phyloP scores from a whole-genome alignment of 805 yeast species.

The Ogataea angusta region DNA sequence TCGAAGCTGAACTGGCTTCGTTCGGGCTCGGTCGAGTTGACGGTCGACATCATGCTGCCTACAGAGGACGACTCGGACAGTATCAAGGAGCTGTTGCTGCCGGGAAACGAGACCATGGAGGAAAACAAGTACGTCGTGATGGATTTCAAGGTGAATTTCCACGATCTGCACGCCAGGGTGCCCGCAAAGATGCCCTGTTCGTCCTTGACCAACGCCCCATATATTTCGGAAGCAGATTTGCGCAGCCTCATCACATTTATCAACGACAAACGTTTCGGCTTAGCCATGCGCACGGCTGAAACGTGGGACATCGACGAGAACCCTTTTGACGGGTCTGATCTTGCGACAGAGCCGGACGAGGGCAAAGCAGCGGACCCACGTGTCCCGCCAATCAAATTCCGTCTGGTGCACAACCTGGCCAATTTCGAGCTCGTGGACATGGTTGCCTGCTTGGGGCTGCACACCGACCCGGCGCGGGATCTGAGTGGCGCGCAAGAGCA shows the following conservation, averaged over 20 bases:
- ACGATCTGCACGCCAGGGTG: conserved; percentile 55
- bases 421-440: conserved; percentile 40
- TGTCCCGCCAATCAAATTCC: conserved; percentile 37
- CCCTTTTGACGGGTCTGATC: conserved; percentile 30
- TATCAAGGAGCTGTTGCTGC: conserved; percentile 13
- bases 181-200: conserved; percentile 48
- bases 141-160: conserved; percentile 62
- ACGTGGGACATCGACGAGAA: conserved; percentile 18
- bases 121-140: conserved; percentile 56
- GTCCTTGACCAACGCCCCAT: conserved; percentile 52
- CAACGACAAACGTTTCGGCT: conserved; percentile 42
- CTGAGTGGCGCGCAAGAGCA: conserved; percentile 14
- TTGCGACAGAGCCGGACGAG: conserved; percentile 28
- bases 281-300: conserved; percentile 18
- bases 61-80: conserved; percentile 35
- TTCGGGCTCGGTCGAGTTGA: conserved; percentile 65
- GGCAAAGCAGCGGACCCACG: conserved; percentile 12
- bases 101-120: conserved; percentile 19
- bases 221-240: conserved; percentile 56
- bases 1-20: conserved; percentile 68
- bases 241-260: conserved; percentile 60
- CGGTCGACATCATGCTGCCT: conserved; percentile 74
- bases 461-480: conserved; percentile 12
- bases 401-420: conserved; percentile 45
- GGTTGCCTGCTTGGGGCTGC: conserved; percentile 15